Percentiles rank a stretch among this genome's conserved stretches.
These are phyloP conservation scores for Gaeumannomyces sp. DNA, from an alignment of 2,329 filamentous ascomycete species.

Conservation along the genomic window DNA sequence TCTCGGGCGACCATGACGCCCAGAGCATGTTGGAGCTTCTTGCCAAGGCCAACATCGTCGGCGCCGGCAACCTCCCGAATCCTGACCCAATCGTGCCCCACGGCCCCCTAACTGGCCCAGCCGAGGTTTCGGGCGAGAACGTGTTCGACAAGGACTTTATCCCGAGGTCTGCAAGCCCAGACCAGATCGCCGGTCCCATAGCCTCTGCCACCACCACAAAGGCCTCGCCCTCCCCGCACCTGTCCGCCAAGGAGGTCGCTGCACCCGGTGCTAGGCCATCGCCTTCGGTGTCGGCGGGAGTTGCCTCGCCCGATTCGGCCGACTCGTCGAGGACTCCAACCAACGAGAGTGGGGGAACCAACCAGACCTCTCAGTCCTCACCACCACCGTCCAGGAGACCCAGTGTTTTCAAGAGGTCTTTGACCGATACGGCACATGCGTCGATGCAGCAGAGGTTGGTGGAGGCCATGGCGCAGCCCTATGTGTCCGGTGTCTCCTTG, in stretches of 20 bases:
- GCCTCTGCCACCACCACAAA: background rate
- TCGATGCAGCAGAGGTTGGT: slow-evolving; percentile 76
- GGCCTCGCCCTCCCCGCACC: background rate
- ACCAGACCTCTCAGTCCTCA: slow-evolving; percentile 33
- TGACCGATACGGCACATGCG: slow-evolving; percentile 73
- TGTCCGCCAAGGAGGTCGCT: slow-evolving; percentile 2
- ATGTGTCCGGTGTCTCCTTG: slow-evolving; percentile 44
- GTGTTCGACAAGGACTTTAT: slow-evolving; percentile 80
- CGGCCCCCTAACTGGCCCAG: slow-evolving; percentile 76
- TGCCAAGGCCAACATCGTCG: slow-evolving; percentile 72
- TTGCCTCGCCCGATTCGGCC: slow-evolving; percentile 32
- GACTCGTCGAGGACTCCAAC: slow-evolving; percentile 48
- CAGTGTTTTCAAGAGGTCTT: slow-evolving; percentile 70
- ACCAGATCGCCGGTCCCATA: slow-evolving; percentile 26
- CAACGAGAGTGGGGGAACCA: slow-evolving; percentile 48
- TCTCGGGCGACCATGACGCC: slow-evolving; percentile 76
- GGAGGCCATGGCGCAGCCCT: slow-evolving; percentile 80
- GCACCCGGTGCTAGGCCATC: no score
- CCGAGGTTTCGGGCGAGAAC: slow-evolving; percentile 66
- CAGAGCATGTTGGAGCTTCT: slow-evolving; percentile 89
- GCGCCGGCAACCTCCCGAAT: slow-evolving; percentile 55
- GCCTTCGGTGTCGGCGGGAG: slow-evolving; percentile 6
- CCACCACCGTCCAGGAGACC: slow-evolving; percentile 55
- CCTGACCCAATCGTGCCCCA: slow-evolving; percentile 33
- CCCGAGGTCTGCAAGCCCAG: slow-evolving; percentile 45